A percentile compares a stretch with the other conserved stretches of the same genome.
Conservation (phyloP, 805 yeast genomes). For the Peterozyma toletana region DNA sequence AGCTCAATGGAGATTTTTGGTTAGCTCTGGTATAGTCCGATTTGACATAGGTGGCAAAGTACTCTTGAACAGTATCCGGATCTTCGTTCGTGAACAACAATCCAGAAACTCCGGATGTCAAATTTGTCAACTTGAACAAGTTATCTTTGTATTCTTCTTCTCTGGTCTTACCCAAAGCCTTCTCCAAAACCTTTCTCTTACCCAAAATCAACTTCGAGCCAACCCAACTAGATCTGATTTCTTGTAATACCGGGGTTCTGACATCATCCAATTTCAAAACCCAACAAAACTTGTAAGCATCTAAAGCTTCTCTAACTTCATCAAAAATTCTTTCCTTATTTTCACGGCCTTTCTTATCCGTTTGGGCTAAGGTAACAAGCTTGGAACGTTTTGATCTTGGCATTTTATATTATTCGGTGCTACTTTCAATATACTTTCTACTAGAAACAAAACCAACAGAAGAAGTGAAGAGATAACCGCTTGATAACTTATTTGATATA, state of each 20-base stretch:
- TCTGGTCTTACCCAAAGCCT: slow-evolving; percentile 82
- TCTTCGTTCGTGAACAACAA: slow-evolving; percentile 83
- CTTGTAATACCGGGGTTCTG: slow-evolving; percentile 92
- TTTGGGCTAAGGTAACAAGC: slow-evolving; percentile 90
- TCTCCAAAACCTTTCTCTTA: slow-evolving; percentile 85
- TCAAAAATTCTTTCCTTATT: slow-evolving; percentile 88
- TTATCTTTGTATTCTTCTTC: slow-evolving; percentile 90
- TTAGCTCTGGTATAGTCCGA: slow-evolving; percentile 90
- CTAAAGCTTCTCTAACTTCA: slow-evolving; percentile 78
- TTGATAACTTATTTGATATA: no score
- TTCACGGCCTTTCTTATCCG: slow-evolving; percentile 92
- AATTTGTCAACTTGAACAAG: slow-evolving; percentile 58
- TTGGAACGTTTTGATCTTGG: slow-evolving; percentile 97
- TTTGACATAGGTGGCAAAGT: slow-evolving; percentile 71
- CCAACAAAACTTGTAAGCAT: slow-evolving; percentile 74
- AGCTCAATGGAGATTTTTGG: slow-evolving; percentile 72
- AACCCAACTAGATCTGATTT: slow-evolving; percentile 85
- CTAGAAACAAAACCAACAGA: no score
- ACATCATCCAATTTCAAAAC: slow-evolving; percentile 83
- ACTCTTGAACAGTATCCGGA: slow-evolving; percentile 84
- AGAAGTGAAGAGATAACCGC: no score
- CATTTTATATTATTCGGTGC: slow-evolving; percentile 37
- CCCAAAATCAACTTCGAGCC: slow-evolving; percentile 90
- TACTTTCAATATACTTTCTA: no score
- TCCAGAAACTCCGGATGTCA: slow-evolving; percentile 76